Percentiles rank a stretch among this genome's conserved stretches.
Evolutionary conservation across 257 asterid genomes (phyloP).

Genomic region (Solanum sitiens): DNA sequence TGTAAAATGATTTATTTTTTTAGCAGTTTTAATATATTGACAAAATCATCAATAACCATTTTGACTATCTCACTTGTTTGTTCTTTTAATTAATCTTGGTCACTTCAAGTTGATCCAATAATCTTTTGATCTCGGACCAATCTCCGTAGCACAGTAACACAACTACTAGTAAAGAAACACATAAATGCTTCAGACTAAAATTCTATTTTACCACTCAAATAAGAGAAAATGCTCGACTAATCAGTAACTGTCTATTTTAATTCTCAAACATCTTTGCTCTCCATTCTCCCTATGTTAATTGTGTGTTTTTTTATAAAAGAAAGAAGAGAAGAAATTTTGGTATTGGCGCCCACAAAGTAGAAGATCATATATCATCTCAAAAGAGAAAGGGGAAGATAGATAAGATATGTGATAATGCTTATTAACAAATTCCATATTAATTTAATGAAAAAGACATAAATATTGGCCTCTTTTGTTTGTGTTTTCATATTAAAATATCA

Average conservation of each 20-base stretch:
- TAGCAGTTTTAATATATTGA: neutral
- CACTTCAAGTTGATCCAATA: neutral
- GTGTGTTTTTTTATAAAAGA: neutral
- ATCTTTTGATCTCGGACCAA: neutral
- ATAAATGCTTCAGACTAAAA: neutral
- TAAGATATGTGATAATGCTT: neutral
- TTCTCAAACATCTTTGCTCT: fast-evolving
- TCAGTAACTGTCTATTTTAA: neutral
- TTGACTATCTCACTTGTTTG: neutral
- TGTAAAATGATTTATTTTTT: too few species aligned
- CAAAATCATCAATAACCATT: neutral
- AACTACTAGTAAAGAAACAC: neutral
- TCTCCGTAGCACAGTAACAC: neutral
- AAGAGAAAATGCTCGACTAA: neutral
- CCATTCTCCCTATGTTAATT: neutral
- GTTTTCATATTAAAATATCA: neutral
- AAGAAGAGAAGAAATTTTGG: neutral
- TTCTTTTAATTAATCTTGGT: too few species aligned
- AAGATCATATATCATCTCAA: neutral
- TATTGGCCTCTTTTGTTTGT: neutral
- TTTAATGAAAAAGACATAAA: neutral
- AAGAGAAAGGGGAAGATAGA: neutral
- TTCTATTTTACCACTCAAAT: fast-evolving
- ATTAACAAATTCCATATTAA: neutral
- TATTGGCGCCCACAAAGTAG: neutral